Base-by-base conservation (phyloP, 345 rosid species). In the Atalantia buxifolia region DNA sequence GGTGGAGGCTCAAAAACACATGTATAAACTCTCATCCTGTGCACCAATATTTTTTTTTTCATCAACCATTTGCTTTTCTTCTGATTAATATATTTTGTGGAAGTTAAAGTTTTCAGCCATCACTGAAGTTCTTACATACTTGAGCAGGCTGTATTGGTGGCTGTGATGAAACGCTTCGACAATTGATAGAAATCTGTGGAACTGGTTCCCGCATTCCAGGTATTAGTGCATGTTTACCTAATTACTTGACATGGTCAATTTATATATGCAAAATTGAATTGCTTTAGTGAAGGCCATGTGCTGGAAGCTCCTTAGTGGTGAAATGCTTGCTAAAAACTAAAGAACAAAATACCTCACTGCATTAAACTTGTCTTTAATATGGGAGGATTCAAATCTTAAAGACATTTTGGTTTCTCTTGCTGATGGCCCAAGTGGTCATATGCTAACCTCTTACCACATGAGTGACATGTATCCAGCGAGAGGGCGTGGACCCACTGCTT, bases 201-300 rank as follows among this genome's bases (percentile, higher is more conserved):
- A 93, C 98, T 35, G 99, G 98, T 74, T 85, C 95, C 66, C 98
- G 98, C 48, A 72, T 83, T 84, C 85, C 90, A 93, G 99, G 99
- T 95, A 42, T 72, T 83, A 71, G 42, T 59, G 12, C 50, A 28
- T 61, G 38, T 61, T 71, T 78, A 45, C 36, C n/a, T 67, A 24
- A 42, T 74, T 45, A 7, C 10, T 48, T 60, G 33, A 25, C 74
- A 45, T 0, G 66, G 30, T 60, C 21, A 45, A 63, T 62, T 18
- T 21, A 28, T 48, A 63, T 64, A 25, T 63, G 48, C n/a, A 35
- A 59, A 73, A 18, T 59, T 36, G 33, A 33, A 35, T 14, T 14
- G 66, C 50, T 30, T 57, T 72, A 33, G 13, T 33, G 5, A 71
- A 45, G 38, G 62, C 27, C 25, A 35, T 60, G 28, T 25, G 3